These are phyloP conservation scores for Talaromyces sp. DNA, from an alignment of 2,329 filamentous ascomycete genomes.

Conservation along the genomic window DNA sequence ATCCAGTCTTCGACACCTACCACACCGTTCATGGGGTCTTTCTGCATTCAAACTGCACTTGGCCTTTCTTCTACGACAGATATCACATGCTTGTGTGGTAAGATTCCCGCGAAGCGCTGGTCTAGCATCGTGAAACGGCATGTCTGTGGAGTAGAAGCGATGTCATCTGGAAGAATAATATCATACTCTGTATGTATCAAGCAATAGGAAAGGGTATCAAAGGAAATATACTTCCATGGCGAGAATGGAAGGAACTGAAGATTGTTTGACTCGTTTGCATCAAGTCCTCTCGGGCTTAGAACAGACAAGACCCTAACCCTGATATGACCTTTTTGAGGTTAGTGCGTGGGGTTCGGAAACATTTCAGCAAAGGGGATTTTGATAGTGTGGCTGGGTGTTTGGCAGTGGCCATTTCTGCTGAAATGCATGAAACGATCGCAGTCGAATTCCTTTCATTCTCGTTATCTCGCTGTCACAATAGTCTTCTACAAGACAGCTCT, in stretches of 20 bases:
- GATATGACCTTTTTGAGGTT: not conserved
- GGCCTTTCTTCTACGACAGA: not conserved
- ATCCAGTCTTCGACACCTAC: not conserved
- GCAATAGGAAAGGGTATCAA: not conserved
- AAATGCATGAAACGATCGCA: not conserved
- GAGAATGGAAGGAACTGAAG: not conserved
- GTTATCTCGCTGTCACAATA: not conserved
- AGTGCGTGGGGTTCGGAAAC: not conserved
- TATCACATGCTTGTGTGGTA: not conserved
- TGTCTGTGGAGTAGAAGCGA: not conserved
- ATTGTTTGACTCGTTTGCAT: constrained; percentile 2
- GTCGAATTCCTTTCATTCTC: not conserved
- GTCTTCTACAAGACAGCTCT: not conserved
- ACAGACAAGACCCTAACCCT: not conserved
- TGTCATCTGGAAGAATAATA: not conserved
- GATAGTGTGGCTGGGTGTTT: not conserved
- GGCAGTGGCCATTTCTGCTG: not conserved
- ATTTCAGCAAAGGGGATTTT: not conserved
- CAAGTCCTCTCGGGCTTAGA: not conserved
- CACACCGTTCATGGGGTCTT: not conserved
- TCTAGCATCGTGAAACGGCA: not conserved
- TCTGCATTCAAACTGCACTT: not conserved
- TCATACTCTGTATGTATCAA: no score
- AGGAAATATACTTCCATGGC: not conserved
- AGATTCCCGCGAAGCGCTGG: not conserved